These are phyloP conservation scores for Meira miltonrushii DNA, from an alignment of 1,284 basidiomycete species.

Conservation along the genomic window DNA sequence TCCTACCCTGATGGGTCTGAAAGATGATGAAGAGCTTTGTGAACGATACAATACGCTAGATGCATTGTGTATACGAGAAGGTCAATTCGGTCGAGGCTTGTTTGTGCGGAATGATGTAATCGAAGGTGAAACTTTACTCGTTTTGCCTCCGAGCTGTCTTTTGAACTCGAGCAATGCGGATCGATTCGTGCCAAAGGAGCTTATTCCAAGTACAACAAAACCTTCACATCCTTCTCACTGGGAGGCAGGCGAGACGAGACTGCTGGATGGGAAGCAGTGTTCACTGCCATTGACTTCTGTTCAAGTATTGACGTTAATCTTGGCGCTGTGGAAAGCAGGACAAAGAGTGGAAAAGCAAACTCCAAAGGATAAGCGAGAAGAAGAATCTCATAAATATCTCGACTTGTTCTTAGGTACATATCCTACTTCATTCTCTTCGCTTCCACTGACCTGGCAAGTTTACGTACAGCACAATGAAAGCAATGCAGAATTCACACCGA, in stretches of 20 bases:
- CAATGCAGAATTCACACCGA: neutral
- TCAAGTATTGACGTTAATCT: slow-evolving; percentile 4
- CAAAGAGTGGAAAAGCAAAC: neutral
- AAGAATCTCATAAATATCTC: neutral
- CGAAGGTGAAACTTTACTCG: neutral
- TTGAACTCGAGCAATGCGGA: neutral
- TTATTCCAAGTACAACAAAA: neutral
- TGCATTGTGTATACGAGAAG: too few relatives aligned
- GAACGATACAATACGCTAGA: too few relatives aligned
- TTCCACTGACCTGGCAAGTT: slow-evolving; percentile 12
- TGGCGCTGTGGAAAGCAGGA: slow-evolving; percentile 9
- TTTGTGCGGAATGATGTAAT: too few relatives aligned
- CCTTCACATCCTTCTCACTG: slow-evolving; percentile 6
- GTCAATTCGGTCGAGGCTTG: too few relatives aligned
- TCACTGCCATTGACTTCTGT: slow-evolving; percentile 5
- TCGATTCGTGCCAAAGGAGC: neutral
- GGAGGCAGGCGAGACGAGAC: neutral
- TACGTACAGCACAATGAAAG: neutral
- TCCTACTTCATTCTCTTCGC: neutral
- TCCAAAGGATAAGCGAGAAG: neutral
- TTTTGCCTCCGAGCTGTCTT: neutral
- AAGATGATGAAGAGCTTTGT: too few relatives aligned
- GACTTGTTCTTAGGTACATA: slow-evolving; percentile 7
- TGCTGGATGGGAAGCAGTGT: neutral
- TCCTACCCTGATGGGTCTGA: too few relatives aligned